Conservation (phyloP, 108 stramenopile species). For the Cyclotella choctawhatcheeana region DNA sequence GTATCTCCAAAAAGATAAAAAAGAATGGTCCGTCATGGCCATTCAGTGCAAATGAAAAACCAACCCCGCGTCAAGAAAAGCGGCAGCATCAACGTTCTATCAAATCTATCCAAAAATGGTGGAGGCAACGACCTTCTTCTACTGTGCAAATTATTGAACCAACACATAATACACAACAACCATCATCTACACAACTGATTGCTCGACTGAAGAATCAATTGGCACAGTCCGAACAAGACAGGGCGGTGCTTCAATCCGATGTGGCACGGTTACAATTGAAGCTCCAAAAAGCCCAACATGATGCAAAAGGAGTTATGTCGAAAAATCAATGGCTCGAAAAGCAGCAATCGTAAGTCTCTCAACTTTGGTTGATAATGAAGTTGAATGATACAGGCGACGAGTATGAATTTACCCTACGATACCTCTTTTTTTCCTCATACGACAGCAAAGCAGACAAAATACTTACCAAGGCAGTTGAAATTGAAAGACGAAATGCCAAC, state of each 20-base stretch:
- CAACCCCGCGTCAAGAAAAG: neutral
- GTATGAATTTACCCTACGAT: neutral
- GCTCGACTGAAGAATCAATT: conserved; percentile 32
- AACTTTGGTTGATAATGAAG: neutral
- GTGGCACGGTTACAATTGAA: conserved; percentile 27
- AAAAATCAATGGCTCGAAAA: conserved; percentile 42
- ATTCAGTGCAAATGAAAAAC: neutral
- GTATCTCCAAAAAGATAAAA: conserved; percentile 22
- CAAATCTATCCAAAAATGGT: conserved; percentile 43
- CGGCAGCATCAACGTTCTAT: conserved; percentile 29
- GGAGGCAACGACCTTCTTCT: conserved; percentile 31
- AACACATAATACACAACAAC: conserved; percentile 18
- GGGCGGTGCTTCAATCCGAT: conserved; percentile 21
- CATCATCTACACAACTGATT: conserved; percentile 22
- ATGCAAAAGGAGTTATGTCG: conserved; percentile 16
- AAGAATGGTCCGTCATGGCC: neutral
- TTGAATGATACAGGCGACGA: neutral
- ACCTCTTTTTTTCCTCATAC: neutral
- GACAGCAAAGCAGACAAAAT: conserved; percentile 21
- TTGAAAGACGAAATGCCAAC: conserved; percentile 33
- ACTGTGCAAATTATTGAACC: conserved; percentile 32
- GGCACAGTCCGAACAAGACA: conserved; percentile 39
- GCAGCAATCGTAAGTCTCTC: conserved; percentile 16
- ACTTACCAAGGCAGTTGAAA: conserved; percentile 17
- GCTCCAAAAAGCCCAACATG: conserved; percentile 30